Evolutionary conservation across 352 stramenopile species (phyloP).

Genomic region (Phytophthora vignae): DNA sequence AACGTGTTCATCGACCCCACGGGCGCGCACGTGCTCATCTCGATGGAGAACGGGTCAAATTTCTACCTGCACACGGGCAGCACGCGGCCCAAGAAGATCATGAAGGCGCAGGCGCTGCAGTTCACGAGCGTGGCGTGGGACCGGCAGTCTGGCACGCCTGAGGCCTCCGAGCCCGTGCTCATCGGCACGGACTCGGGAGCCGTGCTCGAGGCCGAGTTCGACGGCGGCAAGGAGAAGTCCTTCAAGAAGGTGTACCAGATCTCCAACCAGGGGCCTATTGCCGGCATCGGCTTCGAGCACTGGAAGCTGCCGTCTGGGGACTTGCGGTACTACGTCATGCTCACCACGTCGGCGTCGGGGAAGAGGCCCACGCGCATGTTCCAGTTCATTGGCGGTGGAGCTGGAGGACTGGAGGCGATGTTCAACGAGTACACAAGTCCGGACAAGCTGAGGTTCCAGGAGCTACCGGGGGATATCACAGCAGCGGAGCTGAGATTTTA

Average conservation of each 20-base stretch:
- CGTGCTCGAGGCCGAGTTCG: conserved; percentile 88
- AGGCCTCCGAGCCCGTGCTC: conserved; percentile 70
- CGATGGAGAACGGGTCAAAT: conserved; percentile 90
- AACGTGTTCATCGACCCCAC: conserved; percentile 87
- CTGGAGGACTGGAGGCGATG: conserved; percentile 82
- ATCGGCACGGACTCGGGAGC: conserved; percentile 83
- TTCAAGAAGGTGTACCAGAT: conserved; percentile 93
- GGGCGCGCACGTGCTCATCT: conserved; percentile 81
- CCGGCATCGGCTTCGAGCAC: conserved; percentile 84
- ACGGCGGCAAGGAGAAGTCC: conserved; percentile 81
- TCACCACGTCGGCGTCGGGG: conserved; percentile 86
- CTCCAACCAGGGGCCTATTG: conserved; percentile 86
- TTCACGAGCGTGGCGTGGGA: conserved; percentile 88
- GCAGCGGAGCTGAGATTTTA: conserved; percentile 84
- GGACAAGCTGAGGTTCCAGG: conserved; percentile 89
- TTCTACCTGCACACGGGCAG: conserved; percentile 85
- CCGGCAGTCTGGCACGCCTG: conserved; percentile 69
- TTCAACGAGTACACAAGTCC: conserved; percentile 88
- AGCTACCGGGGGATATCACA: conserved; percentile 88
- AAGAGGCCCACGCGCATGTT: conserved; percentile 92
- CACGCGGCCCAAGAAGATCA: conserved; percentile 87
- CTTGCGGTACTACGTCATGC: conserved; percentile 76
- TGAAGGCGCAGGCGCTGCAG: conserved; percentile 81
- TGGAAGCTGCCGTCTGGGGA: conserved; percentile 71
- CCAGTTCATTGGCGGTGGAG: conserved; percentile 82